Evolutionary conservation across 176 grass and related monocot genomes (phyloP).

Genomic region (Eragrostis nindensis): DNA sequence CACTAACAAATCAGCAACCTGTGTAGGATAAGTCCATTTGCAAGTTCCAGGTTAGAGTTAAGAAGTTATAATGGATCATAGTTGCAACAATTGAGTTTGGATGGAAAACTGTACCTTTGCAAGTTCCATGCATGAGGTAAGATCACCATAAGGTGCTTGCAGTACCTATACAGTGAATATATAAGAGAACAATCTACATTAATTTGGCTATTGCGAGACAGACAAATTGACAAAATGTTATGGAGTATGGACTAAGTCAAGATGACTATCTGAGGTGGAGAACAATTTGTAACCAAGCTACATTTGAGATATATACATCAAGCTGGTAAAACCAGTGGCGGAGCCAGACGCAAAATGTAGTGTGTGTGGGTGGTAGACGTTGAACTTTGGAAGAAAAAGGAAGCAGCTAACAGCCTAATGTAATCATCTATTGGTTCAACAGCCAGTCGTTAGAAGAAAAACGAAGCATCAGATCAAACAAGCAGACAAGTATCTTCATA

Average conservation of each 20-base stretch:
- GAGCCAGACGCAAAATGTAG: too few relatives aligned
- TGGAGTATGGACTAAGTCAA: neutral
- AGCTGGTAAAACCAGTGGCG: conserved; percentile 5
- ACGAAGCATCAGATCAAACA: too few relatives aligned
- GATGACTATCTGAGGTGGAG: neutral
- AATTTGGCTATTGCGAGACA: conserved; percentile 8
- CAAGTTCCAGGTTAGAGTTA: conserved; percentile 43
- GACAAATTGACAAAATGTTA: conserved; percentile 36
- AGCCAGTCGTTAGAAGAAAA: too few relatives aligned
- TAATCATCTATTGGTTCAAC: too few relatives aligned
- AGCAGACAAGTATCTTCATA: too few relatives aligned
- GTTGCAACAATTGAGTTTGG: conserved; percentile 18
- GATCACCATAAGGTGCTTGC: conserved; percentile 95
- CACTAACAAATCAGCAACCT: conserved; percentile 91
- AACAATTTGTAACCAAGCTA: neutral
- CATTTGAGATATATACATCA: conserved; percentile 13
- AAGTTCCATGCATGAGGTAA: conserved; percentile 90
- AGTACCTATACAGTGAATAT: conserved; percentile 68
- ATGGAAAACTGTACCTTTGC: conserved; percentile 69
- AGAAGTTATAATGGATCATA: conserved; percentile 6
- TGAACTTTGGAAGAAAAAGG: too few relatives aligned
- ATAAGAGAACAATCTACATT: conserved; percentile 15
- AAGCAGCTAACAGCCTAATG: too few relatives aligned
- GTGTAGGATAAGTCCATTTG: conserved; percentile 43
- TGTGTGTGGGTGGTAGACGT: too few relatives aligned